Base-by-base conservation (phyloP, 306 rosid species). In the Vigna trinervia region DNA sequence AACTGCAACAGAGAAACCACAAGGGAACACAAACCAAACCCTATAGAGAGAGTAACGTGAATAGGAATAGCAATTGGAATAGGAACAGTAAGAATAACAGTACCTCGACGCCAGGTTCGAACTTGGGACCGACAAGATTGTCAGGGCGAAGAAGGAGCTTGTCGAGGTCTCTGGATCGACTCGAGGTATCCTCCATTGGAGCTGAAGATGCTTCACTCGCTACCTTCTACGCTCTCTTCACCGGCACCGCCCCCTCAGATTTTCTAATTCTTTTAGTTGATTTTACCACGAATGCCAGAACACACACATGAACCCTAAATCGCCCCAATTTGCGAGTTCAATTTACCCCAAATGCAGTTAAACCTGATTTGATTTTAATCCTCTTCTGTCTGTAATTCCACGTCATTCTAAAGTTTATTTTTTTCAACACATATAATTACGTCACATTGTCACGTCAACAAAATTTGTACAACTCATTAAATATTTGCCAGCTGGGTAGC, bases 91-190 rank as follows among this genome's bases (percentile, higher is more conserved):
- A 36, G 19, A 19, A 30, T 28, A 41, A 30, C 81, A 54, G 60
- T 54, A 90, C 97, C 76, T 82, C 89, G 1, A 84, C 73, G 75
- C 97, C 96, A 13, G 97, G 96, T 75, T 92, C 93, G 69, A 95
- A 95, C 84, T 73, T 73, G 59, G 93, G 86, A 64, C 87, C 97
- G 2, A 90, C 89, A 19, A 95, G 96, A 68, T 92, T 87, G 7
- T 97, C 93, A 15, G 96, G 87, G 26, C 97, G 75, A 52, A 90
- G 96, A 17, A 95, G 97, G 38, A 95, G 97, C 85, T 92, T 90
- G 78, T 95, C 97, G 15, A 95, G 97, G 89, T 94, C 97, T 81
- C 97, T 90, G 50, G 97, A 90, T 76, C 91, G 93, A 82, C 90
- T 81, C 0, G 75, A 53, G 47, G 60, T 15, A 30, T 78, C 86